Base-by-base conservation (phyloP, 2,329 filamentous ascomycete genomes). In the Curvularia eragrostidis region DNA sequence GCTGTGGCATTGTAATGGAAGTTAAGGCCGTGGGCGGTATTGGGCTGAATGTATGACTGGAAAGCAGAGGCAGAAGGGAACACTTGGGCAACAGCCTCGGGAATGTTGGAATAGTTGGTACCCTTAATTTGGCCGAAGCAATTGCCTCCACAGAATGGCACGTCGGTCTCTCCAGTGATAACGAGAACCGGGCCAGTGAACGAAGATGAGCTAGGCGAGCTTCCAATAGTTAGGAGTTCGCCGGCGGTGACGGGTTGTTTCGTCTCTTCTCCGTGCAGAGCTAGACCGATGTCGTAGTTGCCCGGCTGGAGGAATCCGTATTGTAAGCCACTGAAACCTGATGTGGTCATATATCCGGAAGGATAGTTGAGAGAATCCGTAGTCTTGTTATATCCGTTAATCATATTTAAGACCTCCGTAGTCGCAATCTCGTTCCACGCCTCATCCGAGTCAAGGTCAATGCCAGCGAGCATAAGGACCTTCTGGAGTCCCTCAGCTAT, bases 71-170 rank as follows among this genome's bases (percentile, higher is more conserved):
- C 78, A 13, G 81, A 75, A 1, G 77, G 75, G 64, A 86, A 84
- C 28, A 74, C 74, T 42, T 61, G 49, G 49, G 64, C 69, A 0
- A 81, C 81, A 21, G 71, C 69, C 10, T 78, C 81, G 1, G 83
- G 81, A 42, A 86, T 79, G 26, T 77, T 80, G 1, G 74, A 65
- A 1, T 79, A 71, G 9, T 47, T 65, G 13, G 75, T 77, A 0
- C 81, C 84, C 19, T 73, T 77, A 3, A 77, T 67, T 48, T 48
- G 48, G 13, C 54, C 62, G 38, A 61, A 68, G 75, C 86, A 89
- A 71, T 89, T 82, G 24, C 85, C 84, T 3, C 86, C 87, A 58
- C 87, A 89, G 72, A 86, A 89, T 5, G 84, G 82, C 48, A 87
- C 83, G 32, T 77, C 74, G 28, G 65, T 55, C 28, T 70, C 61